Percentiles rank a stretch among this genome's conserved stretches.
phyloP scores from a whole-genome alignment of 441 rosid genomes.

The Adansonia gregorii region DNA sequence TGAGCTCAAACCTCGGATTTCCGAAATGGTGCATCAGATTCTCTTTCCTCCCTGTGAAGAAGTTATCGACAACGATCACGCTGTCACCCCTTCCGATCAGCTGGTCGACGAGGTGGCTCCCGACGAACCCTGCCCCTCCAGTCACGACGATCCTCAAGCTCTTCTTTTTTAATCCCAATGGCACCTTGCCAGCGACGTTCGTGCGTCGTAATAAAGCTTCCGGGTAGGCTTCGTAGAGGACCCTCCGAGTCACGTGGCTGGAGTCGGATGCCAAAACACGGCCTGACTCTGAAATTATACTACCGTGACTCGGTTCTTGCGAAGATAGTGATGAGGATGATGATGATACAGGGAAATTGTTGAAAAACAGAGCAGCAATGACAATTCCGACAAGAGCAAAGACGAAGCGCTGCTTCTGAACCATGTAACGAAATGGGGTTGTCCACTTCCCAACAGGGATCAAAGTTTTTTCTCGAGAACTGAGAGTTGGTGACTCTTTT shows the following conservation, averaged over 20 bases:
- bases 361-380: constrained; percentile 63
- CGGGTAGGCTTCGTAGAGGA: constrained; percentile 32
- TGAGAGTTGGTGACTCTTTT: background rate
- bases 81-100: constrained; percentile 73
- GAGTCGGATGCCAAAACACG: constrained; percentile 14
- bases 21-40: constrained; percentile 78
- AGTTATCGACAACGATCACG: constrained; percentile 80
- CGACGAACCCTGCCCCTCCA: constrained; percentile 89
- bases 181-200: constrained; percentile 54
- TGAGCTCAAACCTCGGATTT: constrained; percentile 75
- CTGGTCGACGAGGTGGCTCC: constrained; percentile 86
- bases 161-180: constrained; percentile 60
- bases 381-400: constrained; percentile 64
- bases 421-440: constrained; percentile 55
- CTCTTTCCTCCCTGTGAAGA: constrained; percentile 81
- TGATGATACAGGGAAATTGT: constrained; percentile 41
- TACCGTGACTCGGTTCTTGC: constrained; percentile 29
- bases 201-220: constrained; percentile 25
- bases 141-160: constrained; percentile 67
- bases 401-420: constrained; percentile 64
- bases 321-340: background rate
- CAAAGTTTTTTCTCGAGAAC: constrained; percentile 9
- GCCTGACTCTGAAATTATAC: background rate
- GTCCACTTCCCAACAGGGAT: constrained; percentile 10
- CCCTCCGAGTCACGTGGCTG: constrained; percentile 34